Evolutionary conservation across 139 green algal genomes (phyloP).

Genomic region (Micractinium sp.): DNA sequence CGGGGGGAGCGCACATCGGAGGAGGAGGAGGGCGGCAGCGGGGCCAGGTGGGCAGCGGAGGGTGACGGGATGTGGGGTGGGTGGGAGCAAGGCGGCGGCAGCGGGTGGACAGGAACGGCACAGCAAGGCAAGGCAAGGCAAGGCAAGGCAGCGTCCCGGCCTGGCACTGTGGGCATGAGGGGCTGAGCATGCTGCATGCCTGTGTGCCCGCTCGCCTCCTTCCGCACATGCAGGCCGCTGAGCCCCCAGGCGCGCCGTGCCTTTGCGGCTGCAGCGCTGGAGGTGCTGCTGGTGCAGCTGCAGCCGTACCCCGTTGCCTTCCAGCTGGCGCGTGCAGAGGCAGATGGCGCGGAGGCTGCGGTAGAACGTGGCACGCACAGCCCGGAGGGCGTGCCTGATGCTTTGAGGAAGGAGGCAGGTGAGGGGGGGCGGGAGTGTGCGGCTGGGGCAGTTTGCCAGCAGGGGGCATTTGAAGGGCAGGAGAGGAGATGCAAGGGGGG

Average conservation of each 20-base stretch:
- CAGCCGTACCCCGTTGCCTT: conserved; percentile 13
- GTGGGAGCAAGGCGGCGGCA: too few relatives aligned
- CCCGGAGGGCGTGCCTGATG: conserved; percentile 13
- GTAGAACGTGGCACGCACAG: background rate
- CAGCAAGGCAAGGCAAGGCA: too few relatives aligned
- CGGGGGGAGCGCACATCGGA: background rate
- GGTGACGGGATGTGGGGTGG: too few relatives aligned
- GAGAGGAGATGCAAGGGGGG: too few relatives aligned
- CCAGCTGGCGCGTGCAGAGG: background rate
- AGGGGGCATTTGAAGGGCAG: too few relatives aligned
- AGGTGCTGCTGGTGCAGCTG: conserved; percentile 27
- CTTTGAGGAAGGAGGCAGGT: conserved; percentile 21
- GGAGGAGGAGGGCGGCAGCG: background rate
- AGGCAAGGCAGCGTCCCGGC: too few relatives aligned
- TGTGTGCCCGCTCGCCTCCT: background rate
- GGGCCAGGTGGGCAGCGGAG: background rate
- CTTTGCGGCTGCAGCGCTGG: conserved; percentile 3
- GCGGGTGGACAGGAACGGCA: too few relatives aligned
- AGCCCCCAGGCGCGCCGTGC: background rate
- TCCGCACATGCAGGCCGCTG: background rate
- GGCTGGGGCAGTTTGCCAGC: too few relatives aligned
- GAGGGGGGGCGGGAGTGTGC: background rate
- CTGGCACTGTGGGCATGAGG: too few relatives aligned
- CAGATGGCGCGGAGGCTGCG: background rate
- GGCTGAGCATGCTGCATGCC: too few relatives aligned